phyloP scores from a whole-genome alignment of 1,284 basidiomycete genomes.

The Puccinia novopanici region DNA sequence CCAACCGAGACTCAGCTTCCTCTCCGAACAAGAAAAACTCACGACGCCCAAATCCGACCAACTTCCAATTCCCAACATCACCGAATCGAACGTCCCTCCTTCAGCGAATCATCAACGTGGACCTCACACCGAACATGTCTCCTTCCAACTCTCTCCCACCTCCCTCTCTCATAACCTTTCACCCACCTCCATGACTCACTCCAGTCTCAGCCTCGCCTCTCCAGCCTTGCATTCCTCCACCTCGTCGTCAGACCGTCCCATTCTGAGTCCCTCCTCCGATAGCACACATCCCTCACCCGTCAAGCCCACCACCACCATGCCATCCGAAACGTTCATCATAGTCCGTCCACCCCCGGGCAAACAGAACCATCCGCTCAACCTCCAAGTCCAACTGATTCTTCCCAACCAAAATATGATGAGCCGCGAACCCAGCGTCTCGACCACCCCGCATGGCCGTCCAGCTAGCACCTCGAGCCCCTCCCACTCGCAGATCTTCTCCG shows the following conservation, averaged over 20 bases:
- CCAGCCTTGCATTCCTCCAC: background rate
- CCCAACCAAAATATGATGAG: background rate
- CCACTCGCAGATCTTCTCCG: background rate
- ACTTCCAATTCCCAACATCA: background rate
- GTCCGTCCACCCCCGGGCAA: slow-evolving; percentile 80
- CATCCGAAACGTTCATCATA: slow-evolving; percentile 63
- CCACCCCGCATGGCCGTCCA: background rate
- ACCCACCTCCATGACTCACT: background rate
- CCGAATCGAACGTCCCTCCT: too few species aligned
- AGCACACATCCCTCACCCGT: background rate
- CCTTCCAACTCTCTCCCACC: background rate
- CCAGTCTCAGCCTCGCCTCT: background rate
- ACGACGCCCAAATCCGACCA: background rate
- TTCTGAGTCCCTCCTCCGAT: background rate
- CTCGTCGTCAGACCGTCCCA: too few species aligned
- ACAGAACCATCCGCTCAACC: slow-evolving; percentile 81
- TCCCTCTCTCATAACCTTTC: background rate
- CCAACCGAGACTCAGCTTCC: background rate
- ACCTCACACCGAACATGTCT: too few species aligned
- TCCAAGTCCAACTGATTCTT: slow-evolving; percentile 84
- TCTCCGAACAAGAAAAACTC: background rate
- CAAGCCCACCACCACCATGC: background rate
- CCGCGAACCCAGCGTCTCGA: background rate
- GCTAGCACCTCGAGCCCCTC: background rate
- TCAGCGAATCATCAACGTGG: too few species aligned